Base-by-base conservation (phyloP, 192 early-diverging fungal species). In the Coemansia sp. region DNA sequence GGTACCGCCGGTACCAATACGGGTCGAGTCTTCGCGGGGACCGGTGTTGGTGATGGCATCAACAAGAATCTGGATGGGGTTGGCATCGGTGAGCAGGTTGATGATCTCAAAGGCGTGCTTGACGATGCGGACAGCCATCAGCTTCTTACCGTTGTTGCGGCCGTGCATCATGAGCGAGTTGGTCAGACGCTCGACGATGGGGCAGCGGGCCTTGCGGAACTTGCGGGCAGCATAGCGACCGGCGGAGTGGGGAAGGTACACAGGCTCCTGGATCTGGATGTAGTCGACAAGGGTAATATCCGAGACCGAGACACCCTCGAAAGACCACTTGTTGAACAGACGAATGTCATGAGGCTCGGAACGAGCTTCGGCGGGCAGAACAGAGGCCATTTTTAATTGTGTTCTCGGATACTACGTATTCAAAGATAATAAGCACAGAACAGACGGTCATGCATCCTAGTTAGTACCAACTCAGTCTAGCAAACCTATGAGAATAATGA, bases 101-200 rank as follows among this genome's bases (percentile, higher is more conserved):
- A 97, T 91, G 84, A 98, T 98, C 86, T 98, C 96, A 82, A 98
- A 96, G 58, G 95, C 93, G 87, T 98, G 96, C 90, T 98, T 95
- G 78, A 98, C 93, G 75, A 98, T 98, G 67, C 96, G 94, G 80
- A 88, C 87, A 70, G 96, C 92, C 95, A 97, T 96, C 68, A 98
- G 87, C 91, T 98, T 98, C 91, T 98, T 98, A 76, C 95, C 96
- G 89, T 95, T 98, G 93, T 98, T 98, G 74, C 95, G 93, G 67
- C 95, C 96, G 87, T 96, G 93, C 94, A 96, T 96, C 96, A 98
- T 98, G 73, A 98, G 87, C 72, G 95, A 94, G 90, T 97, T 97
- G 85, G 93, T 91, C 64, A 97, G 88, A 82, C 96, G 93, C 91
- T 98, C 96, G 63, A 96, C 93, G 68, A 97, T 90, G 67, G 96